phyloP scores from a whole-genome alignment of 352 stramenopile genomes.

The Halophytophthora polymorphica region DNA sequence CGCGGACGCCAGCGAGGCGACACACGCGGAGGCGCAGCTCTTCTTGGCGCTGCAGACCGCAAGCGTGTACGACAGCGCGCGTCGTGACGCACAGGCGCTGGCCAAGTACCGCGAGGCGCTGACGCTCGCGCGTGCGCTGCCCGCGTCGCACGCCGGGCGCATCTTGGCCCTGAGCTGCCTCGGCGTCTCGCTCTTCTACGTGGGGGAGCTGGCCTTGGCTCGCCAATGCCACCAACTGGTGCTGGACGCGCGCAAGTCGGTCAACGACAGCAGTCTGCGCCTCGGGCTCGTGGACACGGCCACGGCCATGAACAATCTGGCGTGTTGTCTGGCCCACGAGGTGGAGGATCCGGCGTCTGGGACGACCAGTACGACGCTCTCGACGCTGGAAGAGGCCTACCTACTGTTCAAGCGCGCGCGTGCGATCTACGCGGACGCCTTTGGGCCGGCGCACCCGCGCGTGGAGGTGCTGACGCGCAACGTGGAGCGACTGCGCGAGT shows the following conservation, averaged over 20 bases:
- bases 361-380: background rate
- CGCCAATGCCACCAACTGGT: slow-evolving; percentile 56
- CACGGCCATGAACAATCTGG: slow-evolving; percentile 73
- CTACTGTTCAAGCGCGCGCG: slow-evolving; percentile 51
- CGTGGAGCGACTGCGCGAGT: slow-evolving; percentile 37
- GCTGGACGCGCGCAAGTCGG: slow-evolving; percentile 32
- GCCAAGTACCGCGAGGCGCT: slow-evolving; percentile 52
- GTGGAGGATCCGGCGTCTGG: slow-evolving; percentile 22
- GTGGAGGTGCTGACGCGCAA: slow-evolving; percentile 45
- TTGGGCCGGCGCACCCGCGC: slow-evolving; percentile 41
- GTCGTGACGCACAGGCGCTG: slow-evolving; percentile 44
- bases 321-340: slow-evolving; percentile 64
- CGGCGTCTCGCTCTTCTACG: slow-evolving; percentile 58
- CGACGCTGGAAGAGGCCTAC: slow-evolving; percentile 45
- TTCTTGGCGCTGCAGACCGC: slow-evolving; percentile 53
- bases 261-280: slow-evolving; percentile 1
- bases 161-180: slow-evolving; percentile 48
- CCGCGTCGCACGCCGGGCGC: slow-evolving; percentile 28
- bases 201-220: slow-evolving; percentile 40
- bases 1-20: slow-evolving; percentile 1
- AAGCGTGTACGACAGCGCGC: slow-evolving; percentile 55
- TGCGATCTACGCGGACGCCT: slow-evolving; percentile 43
- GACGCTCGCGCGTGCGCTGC: slow-evolving; percentile 31
- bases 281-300: slow-evolving; percentile 47
- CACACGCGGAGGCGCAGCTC: slow-evolving; percentile 35